Conservation (phyloP, 2,329 filamentous ascomycete genomes). For the Penicillium paneum region DNA sequence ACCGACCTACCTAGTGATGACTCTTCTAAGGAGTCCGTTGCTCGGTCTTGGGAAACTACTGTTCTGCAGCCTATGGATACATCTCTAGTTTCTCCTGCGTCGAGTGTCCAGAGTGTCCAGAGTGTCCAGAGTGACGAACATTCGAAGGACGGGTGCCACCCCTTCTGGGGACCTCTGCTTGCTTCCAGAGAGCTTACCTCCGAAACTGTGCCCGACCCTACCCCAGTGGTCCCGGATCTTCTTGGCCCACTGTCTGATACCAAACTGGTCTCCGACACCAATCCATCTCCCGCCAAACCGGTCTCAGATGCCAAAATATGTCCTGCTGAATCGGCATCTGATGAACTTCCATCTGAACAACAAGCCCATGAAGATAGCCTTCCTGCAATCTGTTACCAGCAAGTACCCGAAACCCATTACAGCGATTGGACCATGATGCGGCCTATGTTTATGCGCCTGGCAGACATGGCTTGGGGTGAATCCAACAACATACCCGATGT, state of each 20-base stretch:
- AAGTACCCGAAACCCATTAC: background rate
- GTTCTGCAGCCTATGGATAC: background rate
- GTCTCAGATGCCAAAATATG: background rate
- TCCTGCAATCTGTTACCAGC: constrained; percentile 2
- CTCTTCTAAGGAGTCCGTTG: background rate
- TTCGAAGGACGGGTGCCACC: background rate
- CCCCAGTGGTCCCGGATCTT: background rate
- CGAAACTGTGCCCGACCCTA: background rate
- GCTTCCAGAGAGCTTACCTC: background rate
- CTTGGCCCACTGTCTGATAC: background rate
- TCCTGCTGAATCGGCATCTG: background rate
- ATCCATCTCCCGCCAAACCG: background rate
- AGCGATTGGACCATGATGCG: constrained; percentile 7
- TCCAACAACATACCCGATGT: constrained; percentile 7
- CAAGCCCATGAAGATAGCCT: background rate
- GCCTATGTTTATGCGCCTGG: constrained; percentile 7
- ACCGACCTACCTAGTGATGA: background rate
- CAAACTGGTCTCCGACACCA: background rate
- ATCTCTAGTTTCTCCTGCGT: background rate
- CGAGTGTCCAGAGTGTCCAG: background rate
- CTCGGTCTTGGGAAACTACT: background rate
- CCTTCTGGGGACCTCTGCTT: background rate
- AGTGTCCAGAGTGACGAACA: background rate
- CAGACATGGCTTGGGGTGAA: constrained; percentile 11
- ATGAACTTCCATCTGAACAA: background rate